phyloP scores from a whole-genome alignment of 2,329 filamentous ascomycete species.

The Talaromyces sp. region DNA sequence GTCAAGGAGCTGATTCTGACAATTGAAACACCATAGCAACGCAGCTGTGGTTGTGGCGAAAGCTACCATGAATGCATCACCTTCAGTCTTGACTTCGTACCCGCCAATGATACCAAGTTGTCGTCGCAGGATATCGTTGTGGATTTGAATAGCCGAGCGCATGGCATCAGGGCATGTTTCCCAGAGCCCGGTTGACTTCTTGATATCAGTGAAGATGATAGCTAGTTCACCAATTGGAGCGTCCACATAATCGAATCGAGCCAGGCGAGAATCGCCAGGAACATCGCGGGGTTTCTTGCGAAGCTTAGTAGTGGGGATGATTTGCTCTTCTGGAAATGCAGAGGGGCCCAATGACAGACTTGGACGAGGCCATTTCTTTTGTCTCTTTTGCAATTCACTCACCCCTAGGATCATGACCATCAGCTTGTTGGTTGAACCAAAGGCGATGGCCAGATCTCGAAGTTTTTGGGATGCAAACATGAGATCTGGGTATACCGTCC shows the following conservation, averaged over 20 bases:
- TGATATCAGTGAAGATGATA: constrained; percentile 98
- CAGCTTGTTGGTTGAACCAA: constrained; percentile 89
- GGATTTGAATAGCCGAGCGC: constrained; percentile 93
- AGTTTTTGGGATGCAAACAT: constrained; percentile 96
- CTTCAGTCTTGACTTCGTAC: constrained; percentile 99
- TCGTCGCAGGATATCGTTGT: constrained; percentile 95
- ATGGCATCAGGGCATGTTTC: constrained; percentile 94
- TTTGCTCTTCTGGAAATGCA: constrained; percentile 65
- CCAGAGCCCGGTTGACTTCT: constrained; percentile 95
- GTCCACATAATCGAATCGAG: constrained; percentile 86
- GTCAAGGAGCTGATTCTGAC: constrained; percentile 84
- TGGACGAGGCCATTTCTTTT: constrained; percentile 73
- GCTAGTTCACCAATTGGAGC: constrained; percentile 88
- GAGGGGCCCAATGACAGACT: constrained; percentile 85
- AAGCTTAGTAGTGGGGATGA: constrained; percentile 65
- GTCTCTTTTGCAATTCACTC: constrained; percentile 82
- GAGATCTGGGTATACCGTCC: constrained; percentile 81
- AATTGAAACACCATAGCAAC: constrained; percentile 92
- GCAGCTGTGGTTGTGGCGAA: constrained; percentile 96
- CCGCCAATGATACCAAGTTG: constrained; percentile 92
- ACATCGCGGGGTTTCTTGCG: constrained; percentile 61
- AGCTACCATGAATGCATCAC: constrained; percentile 98
- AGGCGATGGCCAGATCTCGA: constrained; percentile 91
- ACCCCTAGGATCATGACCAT: constrained; percentile 99
- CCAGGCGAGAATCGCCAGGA: constrained; percentile 81